Conservation (phyloP, 2,329 filamentous ascomycete genomes). For the Pestalotiopsis fici region DNA sequence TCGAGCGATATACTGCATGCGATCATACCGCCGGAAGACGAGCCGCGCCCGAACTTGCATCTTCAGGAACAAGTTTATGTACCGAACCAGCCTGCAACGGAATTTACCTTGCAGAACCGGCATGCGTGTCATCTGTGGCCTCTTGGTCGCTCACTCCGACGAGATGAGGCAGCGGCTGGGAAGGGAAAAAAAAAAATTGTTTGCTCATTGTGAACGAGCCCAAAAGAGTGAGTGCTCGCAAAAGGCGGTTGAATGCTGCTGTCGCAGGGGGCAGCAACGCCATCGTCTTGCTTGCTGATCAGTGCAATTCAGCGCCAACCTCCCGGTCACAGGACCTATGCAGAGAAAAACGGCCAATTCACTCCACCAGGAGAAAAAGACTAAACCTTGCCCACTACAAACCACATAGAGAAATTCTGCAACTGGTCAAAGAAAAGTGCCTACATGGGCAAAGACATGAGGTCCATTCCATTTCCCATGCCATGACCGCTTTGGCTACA, state of each 20-base stretch:
- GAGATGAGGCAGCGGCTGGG: not conserved
- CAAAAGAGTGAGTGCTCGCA: not conserved
- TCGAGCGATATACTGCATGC: not conserved
- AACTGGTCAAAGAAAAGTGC: too few species aligned
- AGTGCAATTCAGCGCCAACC: not conserved
- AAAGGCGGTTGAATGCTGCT: not conserved
- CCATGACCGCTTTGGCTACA: not conserved
- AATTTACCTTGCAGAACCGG: not conserved
- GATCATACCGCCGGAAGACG: not conserved
- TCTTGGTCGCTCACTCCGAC: not conserved
- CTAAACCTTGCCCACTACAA: not conserved
- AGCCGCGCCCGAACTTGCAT: not conserved
- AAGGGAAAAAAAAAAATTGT: too few species aligned
- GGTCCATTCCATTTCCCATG: too few species aligned
- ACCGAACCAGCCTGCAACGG: not conserved
- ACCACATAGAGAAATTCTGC: too few species aligned
- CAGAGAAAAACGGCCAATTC: not conserved
- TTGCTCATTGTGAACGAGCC: not conserved
- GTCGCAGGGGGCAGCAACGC: not conserved
- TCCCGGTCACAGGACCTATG: not conserved
- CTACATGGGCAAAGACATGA: not conserved
- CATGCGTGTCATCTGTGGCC: constrained; percentile 1
- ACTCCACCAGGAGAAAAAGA: not conserved
- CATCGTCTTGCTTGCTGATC: not conserved
- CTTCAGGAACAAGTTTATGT: constrained; percentile 5